Percentiles rank a stretch among this genome's conserved stretches.
These are phyloP conservation scores for Huntiella moniliformis DNA, from an alignment of 2,329 filamentous ascomycete species.

Conservation along the genomic window DNA sequence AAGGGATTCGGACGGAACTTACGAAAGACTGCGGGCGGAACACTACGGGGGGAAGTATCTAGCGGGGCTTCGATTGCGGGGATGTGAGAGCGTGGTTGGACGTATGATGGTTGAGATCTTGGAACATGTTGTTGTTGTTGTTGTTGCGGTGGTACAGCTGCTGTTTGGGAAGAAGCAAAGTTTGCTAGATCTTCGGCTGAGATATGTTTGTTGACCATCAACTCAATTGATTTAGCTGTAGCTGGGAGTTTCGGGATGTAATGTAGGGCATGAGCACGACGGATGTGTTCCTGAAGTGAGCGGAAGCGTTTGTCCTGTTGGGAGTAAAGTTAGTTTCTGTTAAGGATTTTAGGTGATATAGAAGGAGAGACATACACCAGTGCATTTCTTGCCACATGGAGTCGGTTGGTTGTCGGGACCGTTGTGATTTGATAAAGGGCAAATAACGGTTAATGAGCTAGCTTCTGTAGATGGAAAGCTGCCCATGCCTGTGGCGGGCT, in stretches of 20 bases:
- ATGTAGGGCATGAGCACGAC: constrained; percentile 86
- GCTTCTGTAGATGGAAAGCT: too few species aligned
- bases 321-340: constrained; percentile 11
- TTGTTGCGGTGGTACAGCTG: constrained; percentile 13
- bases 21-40: too few species aligned
- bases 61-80: constrained; percentile 6
- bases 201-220: constrained; percentile 71
- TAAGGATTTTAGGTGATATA: constrained; percentile 4
- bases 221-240: constrained; percentile 88
- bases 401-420: constrained; percentile 17
- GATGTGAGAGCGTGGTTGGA: constrained; percentile 12
- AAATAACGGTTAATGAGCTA: too few species aligned
- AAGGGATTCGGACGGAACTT: too few species aligned
- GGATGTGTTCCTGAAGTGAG: constrained; percentile 99
- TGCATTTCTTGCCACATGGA: constrained; percentile 90
- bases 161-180: constrained; percentile 22
- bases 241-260: constrained; percentile 96
- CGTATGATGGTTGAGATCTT: constrained; percentile 9
- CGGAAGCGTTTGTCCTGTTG: constrained; percentile 80
- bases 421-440: too few species aligned
- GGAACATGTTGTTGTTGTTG: background rate
- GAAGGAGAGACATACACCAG: constrained; percentile 58
- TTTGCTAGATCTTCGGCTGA: background rate
- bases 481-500: too few species aligned
- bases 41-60: too few species aligned